A percentile compares a stretch with the other conserved stretches of the same genome.
Conservation (phyloP, 2,329 filamentous ascomycete genomes). For the Thelonectria olida region DNA sequence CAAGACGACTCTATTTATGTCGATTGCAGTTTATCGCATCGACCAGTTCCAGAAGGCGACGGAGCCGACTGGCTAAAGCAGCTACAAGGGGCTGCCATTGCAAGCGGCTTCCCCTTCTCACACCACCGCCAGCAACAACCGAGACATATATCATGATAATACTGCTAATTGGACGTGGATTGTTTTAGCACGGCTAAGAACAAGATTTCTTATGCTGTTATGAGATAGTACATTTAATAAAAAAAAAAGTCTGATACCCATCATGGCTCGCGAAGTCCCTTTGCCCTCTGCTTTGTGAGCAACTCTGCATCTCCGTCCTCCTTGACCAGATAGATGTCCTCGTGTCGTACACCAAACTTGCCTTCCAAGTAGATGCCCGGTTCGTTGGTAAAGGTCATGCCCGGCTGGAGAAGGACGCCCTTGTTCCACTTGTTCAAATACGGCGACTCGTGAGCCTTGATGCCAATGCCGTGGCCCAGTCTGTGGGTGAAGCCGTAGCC, state of each 20-base stretch:
- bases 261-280: conserved; percentile 61
- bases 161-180: not conserved
- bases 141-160: not conserved
- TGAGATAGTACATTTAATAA: conserved; percentile 7
- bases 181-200: not conserved
- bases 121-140: conserved; percentile 17
- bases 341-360: conserved; percentile 69
- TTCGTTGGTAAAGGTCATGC: conserved; percentile 72
- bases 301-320: conserved; percentile 63
- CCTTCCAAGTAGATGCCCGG: conserved; percentile 69
- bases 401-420: conserved; percentile 54
- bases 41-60: conserved; percentile 40
- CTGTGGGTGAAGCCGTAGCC: conserved; percentile 68
- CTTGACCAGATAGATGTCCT: conserved; percentile 68
- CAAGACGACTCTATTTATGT: conserved; percentile 46
- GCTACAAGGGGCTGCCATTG: conserved; percentile 44
- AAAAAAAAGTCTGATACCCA: conserved; percentile 33
- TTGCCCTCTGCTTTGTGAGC: conserved; percentile 62
- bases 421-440: conserved; percentile 72
- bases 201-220: not conserved
- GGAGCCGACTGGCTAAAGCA: conserved; percentile 42
- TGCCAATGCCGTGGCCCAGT: conserved; percentile 71
- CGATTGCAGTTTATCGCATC: conserved; percentile 45
- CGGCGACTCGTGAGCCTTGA: conserved; percentile 72
- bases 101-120: conserved; percentile 46